Base-by-base conservation (phyloP, 2,329 filamentous ascomycete genomes). In the Alternaria infectoria region DNA sequence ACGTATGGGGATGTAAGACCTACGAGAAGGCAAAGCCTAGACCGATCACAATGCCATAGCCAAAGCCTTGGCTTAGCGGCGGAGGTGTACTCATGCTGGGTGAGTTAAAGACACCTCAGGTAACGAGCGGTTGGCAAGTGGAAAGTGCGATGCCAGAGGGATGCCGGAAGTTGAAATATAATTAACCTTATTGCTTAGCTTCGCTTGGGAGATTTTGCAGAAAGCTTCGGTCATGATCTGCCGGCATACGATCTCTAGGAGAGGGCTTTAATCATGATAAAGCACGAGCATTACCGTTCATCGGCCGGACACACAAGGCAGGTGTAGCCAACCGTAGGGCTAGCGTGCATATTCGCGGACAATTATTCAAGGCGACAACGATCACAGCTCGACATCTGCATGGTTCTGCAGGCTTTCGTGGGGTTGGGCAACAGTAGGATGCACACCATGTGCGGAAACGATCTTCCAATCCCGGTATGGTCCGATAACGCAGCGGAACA, bases 11-110 rank as follows among this genome's bases (percentile, higher is more conserved):
- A 32, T 11, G 45, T 17, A 15, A 13, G 40, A 77, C 80, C 67
- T 73, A 82, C 80, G 91, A 90, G 80, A 94, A 94, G 25, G 87
- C 85, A 71, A 91, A 88, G 19, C 92, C 91, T 15, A 94, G 80
- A 17, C 91, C 91, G 32, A 94, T 81, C 54, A 94, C 87, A 69
- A 94, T 89, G 74, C 91, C 91, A 86, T 94, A 94, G 73, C 92
- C 91, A 66, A 89, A 90, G 59, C 87, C 88, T 73, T 91, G 88
- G 67, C 79, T 74, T 17, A 84, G 78, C 28, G 81, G 80, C 25
- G 80, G 78, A 54, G 70, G 15, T 17, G 54, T 57, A 49, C 54
- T 57, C 54, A 57, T 57, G 15, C 15, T 57, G 44, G 54, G 40
- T 13, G 43, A 32, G 25, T 15, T 46, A 23, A 30, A 44, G 15